Base-by-base conservation (phyloP, 768 basidiomycete genomes). In the Scleroderma citrinum region DNA sequence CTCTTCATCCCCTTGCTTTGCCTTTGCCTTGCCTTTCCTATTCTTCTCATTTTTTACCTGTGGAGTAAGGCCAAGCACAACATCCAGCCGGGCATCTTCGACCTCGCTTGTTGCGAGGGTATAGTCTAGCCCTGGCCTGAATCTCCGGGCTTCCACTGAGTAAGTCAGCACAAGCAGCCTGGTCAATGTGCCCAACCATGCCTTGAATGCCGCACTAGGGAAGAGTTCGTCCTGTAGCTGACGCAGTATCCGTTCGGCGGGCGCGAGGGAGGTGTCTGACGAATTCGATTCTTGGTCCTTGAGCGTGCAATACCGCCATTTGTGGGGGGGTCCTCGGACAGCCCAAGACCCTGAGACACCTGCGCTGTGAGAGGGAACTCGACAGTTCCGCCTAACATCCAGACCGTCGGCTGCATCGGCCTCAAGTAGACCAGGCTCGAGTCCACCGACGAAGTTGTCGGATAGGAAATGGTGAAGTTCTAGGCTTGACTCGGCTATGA, bases 81-180 rank as follows among this genome's bases (percentile, higher is more conserved):
- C 82, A 64, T 98, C 95, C 57, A 97, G 67, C 53, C 89, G 72
- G 46, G 85, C 82, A 62, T 92, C 90, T 44, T 72, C 82, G 56
- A 85, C 83, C 58, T 92, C 85, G 58, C 85, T 86, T 57, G 88
- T 87, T 44, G 95, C 95, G 2, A 98, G 80, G 37, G 93, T 94
- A 64, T 97, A 98, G 65, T 96, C 95, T 57, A 97, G 70, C 2
- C 93, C 95, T 1, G 92, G 91, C 50, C 94, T 73, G 68, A 97
- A 94, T 47, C 95, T 72, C 57, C 95, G 73, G 42, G 90, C 91
- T 69, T 92, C 85, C n/a, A 81, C 78, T 12, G 76, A 65, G 66
- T 87, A 80, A 36, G 81, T 75, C 59, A 88, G 67, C 19, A 91
- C 87, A 48, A 93, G 71, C 51, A 95, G 59, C 29, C 75, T 72